These are phyloP conservation scores for Eucalyptus regnans DNA, from an alignment of 345 rosid genomes.

Conservation along the genomic window DNA sequence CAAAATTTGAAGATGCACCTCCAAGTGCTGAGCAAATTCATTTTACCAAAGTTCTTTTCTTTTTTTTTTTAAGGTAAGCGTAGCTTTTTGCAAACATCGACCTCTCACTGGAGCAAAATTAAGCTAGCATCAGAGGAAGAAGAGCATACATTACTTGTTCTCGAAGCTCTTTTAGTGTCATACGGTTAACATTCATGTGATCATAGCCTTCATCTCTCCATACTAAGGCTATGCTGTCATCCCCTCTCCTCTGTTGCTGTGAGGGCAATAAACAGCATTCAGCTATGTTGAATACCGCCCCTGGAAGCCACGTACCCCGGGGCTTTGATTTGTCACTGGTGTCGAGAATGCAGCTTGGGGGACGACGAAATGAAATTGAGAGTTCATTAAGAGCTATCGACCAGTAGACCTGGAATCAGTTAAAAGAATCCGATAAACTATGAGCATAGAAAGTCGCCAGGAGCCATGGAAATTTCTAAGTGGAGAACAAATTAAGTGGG, in stretches of 20 bases:
- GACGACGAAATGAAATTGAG: slow-evolving; percentile 34
- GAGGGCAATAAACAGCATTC: slow-evolving; percentile 69
- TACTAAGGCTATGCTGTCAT: slow-evolving; percentile 46
- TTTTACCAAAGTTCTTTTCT: too few species aligned
- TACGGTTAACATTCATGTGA: slow-evolving; percentile 23
- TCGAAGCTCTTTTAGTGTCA: slow-evolving; percentile 63
- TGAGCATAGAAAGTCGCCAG: neutral
- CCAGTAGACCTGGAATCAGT: slow-evolving; percentile 57
- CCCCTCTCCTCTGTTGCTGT: slow-evolving; percentile 38
- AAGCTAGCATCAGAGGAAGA: neutral
- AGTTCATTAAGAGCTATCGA: slow-evolving; percentile 51
- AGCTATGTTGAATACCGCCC: slow-evolving; percentile 56
- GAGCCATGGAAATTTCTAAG: neutral
- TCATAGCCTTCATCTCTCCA: slow-evolving; percentile 75
- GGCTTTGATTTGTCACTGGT: slow-evolving; percentile 31
- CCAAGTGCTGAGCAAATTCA: neutral
- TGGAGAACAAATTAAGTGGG: neutral
- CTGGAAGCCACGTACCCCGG: slow-evolving; percentile 76
- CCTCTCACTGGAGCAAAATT: neutral
- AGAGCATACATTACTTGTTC: slow-evolving; percentile 69
- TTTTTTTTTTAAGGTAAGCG: neutral
- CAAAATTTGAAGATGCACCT: neutral
- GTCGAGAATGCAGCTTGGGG: slow-evolving; percentile 68
- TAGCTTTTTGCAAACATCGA: neutral
- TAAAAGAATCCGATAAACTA: neutral